Evolutionary conservation across 495 filamentous ascomycete genomes (phyloP).

Genomic region (Aspergillus baeticus): DNA sequence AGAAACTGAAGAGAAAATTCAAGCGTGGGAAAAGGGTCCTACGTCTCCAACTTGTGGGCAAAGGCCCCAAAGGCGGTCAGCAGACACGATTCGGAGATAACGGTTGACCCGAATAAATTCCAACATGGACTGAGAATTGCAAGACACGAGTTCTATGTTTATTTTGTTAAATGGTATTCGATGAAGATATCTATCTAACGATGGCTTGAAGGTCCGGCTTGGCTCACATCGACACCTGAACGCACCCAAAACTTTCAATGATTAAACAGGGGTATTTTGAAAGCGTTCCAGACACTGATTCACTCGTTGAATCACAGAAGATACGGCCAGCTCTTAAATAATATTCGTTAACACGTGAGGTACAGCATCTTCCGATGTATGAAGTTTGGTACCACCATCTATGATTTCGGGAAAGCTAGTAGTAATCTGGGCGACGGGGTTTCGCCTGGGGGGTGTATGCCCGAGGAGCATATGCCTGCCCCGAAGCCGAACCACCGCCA

Average conservation of each 20-base stretch:
- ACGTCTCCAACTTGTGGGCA: background rate
- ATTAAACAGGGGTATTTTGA: conserved; percentile 13
- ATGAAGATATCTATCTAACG: conserved; percentile 1
- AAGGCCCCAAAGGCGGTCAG: background rate
- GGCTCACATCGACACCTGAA: conserved; percentile 4
- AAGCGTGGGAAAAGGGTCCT: background rate
- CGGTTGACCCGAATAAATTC: background rate
- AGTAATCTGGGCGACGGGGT: conserved; percentile 9
- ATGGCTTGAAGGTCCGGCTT: conserved; percentile 7
- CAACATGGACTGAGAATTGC: too few species aligned
- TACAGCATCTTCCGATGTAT: background rate
- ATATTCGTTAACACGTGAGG: conserved; percentile 7
- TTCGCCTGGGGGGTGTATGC: conserved; percentile 13
- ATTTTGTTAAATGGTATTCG: background rate
- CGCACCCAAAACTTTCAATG: conserved; percentile 5
- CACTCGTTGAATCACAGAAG: conserved; percentile 16
- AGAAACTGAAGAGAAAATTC: background rate
- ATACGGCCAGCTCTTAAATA: conserved; percentile 12
- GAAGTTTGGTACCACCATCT: conserved; percentile 1
- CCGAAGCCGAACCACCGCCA: background rate
- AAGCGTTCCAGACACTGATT: conserved; percentile 12
- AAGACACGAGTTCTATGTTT: background rate
- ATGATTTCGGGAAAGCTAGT: conserved; percentile 1
- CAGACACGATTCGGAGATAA: too few species aligned
- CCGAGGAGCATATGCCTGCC: conserved; percentile 6